phyloP scores from a whole-genome alignment of 148 eudicot species.

The Rhododendron kiyosumense region DNA sequence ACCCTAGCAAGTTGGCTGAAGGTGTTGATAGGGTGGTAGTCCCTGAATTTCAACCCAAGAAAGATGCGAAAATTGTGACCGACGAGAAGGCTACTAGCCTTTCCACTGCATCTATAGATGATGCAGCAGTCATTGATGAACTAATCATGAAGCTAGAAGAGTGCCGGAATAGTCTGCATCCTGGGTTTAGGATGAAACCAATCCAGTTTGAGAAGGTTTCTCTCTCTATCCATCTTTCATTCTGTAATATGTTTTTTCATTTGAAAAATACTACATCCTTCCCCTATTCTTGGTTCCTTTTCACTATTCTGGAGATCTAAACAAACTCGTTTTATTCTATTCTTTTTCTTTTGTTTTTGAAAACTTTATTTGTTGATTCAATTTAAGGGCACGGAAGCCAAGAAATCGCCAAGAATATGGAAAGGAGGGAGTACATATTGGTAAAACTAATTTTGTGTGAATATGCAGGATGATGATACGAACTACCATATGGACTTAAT shows the following conservation, averaged over 20 bases:
- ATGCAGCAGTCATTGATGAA: constrained; percentile 63
- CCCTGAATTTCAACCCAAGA: constrained; percentile 74
- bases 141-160: constrained; percentile 54
- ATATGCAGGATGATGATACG: constrained; percentile 77
- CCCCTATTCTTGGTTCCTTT: neutral
- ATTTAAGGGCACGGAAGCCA: neutral
- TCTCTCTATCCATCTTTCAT: neutral
- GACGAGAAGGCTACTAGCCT: constrained; percentile 77
- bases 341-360: neutral
- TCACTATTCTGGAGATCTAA: neutral
- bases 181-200: constrained; percentile 76
- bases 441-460: neutral
- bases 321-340: neutral
- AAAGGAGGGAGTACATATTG: neutral
- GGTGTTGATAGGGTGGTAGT: constrained; percentile 62
- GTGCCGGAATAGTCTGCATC: constrained; percentile 36
- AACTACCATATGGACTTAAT: constrained; percentile 93
- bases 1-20: constrained; percentile 62
- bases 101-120: constrained; percentile 69
- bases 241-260: neutral
- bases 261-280: neutral
- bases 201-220: constrained; percentile 93
- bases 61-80: constrained; percentile 72
- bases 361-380: neutral
- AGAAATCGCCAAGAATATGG: neutral